Conservation (phyloP, 352 stramenopile genomes). For the Pythium aphanidermatum region DNA sequence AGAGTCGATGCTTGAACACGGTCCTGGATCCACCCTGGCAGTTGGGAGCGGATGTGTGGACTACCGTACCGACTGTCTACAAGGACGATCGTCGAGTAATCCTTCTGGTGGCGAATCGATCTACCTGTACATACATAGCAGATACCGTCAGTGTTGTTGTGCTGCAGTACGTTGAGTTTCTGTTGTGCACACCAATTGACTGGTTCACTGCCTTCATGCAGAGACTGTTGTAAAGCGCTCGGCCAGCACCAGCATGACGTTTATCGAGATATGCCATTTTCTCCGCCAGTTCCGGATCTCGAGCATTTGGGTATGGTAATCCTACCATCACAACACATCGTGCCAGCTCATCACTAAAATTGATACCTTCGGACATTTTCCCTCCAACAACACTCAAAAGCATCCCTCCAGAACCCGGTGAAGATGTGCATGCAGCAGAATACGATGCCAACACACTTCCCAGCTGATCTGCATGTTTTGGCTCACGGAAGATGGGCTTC, state of each 20-base stretch:
- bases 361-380: conserved; percentile 99
- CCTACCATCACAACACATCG: conserved; percentile 97
- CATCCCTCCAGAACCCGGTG: conserved; percentile 48
- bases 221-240: conserved; percentile 96
- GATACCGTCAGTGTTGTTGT: not conserved
- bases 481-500: conserved; percentile 93
- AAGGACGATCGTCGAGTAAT: conserved; percentile 97
- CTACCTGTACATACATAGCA: conserved; percentile 39
- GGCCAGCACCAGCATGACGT: conserved; percentile 46
- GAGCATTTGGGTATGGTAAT: conserved; percentile 96
- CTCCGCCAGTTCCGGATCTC: conserved; percentile 94
- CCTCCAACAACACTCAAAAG: conserved; percentile 97
- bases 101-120: conserved; percentile 96
- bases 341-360: conserved; percentile 98
- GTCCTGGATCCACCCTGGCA: conserved; percentile 82
- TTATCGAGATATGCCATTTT: conserved; percentile 95
- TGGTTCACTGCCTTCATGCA: conserved; percentile 99
- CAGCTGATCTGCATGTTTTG: conserved; percentile 91
- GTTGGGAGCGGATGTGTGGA: conserved; percentile 43
- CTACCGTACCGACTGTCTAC: conserved; percentile 93
- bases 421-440: conserved; percentile 46
- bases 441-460: conserved; percentile 86
- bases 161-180: no score
- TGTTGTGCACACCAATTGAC: conserved; percentile 97
- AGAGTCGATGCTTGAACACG: conserved; percentile 45